Conservation (phyloP, 1,139 yeast species). For the Blastobotrys malaysiensis region DNA sequence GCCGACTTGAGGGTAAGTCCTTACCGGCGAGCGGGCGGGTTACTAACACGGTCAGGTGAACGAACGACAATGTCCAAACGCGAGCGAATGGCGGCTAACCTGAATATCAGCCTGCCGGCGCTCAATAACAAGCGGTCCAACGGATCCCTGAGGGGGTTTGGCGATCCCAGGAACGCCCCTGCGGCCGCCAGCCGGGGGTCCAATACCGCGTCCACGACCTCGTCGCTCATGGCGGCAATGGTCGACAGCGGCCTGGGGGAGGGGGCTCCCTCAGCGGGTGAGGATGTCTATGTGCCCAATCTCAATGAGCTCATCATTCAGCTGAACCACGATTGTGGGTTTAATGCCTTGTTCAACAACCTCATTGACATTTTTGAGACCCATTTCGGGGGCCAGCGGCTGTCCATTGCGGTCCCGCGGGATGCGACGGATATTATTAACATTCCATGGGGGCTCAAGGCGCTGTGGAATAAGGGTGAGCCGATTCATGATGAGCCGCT, state of each 20-base stretch:
- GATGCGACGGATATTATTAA: slow-evolving; percentile 33
- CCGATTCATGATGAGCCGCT: slow-evolving; percentile 12
- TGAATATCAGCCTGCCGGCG: neutral
- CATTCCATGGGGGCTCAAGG: slow-evolving; percentile 36
- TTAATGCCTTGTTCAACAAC: slow-evolving; percentile 31
- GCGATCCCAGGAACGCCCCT: neutral
- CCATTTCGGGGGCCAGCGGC: slow-evolving; percentile 29
- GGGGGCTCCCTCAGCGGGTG: neutral
- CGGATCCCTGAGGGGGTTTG: neutral
- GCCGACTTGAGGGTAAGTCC: neutral
- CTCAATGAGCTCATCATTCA: slow-evolving; percentile 29
- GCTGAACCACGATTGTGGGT: slow-evolving; percentile 30
- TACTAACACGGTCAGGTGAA: neutral
- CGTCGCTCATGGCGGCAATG: slow-evolving; percentile 4
- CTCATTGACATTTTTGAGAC: slow-evolving; percentile 26
- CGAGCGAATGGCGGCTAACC: neutral
- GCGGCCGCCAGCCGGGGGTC: slow-evolving; percentile 1
- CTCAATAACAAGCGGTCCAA: neutral
- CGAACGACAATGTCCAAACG: neutral
- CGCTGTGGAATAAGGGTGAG: slow-evolving; percentile 26
- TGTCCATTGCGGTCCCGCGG: slow-evolving; percentile 29
- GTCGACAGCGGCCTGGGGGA: neutral
- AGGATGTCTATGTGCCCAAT: slow-evolving; percentile 20
- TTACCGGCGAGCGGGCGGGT: neutral
- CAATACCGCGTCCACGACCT: slow-evolving; percentile 1